These are phyloP conservation scores for Coemansia sp. DNA, from an alignment of 192 early-diverging fungal species.

Conservation along the genomic window DNA sequence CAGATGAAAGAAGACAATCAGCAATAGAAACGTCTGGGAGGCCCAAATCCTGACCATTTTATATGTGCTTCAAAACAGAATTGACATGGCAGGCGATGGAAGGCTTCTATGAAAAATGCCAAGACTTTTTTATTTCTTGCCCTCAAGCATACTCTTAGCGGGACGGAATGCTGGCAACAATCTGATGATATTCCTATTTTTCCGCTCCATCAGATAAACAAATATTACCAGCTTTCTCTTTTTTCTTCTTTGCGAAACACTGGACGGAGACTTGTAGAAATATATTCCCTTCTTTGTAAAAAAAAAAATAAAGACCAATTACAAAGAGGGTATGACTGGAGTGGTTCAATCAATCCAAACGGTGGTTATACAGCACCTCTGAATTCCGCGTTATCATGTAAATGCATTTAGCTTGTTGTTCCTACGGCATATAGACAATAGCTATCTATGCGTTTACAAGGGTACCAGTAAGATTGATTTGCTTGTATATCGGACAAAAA, in stretches of 20 bases:
- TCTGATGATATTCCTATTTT: too few relatives aligned
- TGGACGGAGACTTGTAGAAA: too few relatives aligned
- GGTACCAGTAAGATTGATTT: too few relatives aligned
- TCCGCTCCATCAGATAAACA: too few relatives aligned
- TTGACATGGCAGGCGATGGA: neutral
- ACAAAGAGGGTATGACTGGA: neutral
- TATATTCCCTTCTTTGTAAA: too few relatives aligned
- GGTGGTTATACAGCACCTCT: neutral
- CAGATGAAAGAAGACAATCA: neutral
- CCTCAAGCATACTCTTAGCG: neutral
- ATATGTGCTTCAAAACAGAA: constrained; percentile 1
- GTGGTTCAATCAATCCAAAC: neutral
- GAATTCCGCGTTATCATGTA: neutral
- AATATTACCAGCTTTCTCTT: neutral
- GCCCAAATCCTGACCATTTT: neutral
- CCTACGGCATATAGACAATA: too few relatives aligned
- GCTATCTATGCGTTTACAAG: too few relatives aligned
- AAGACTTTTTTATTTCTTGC: neutral
- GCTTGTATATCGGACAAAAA: neutral
- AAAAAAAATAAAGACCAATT: neutral
- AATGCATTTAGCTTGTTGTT: too few relatives aligned
- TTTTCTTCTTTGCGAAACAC: too few relatives aligned
- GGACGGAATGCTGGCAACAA: too few relatives aligned
- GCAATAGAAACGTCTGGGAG: neutral
- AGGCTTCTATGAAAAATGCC: neutral